Evolutionary conservation across 306 rosid genomes (phyloP).

Genomic region (Ceratonia siliqua): DNA sequence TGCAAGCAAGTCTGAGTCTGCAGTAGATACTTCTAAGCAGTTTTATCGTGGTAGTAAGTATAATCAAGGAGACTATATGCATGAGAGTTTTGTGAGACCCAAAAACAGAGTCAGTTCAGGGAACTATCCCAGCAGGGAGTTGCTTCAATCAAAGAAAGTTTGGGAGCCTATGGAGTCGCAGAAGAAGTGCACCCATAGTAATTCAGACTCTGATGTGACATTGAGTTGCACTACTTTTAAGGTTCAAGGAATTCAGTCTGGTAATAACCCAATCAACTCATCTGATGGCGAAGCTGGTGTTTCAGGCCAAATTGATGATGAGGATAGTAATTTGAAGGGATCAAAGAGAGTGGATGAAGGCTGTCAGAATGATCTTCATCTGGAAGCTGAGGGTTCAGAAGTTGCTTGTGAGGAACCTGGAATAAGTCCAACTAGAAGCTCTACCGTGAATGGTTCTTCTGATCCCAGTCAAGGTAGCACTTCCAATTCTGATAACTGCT

Average conservation of each 20-base stretch:
- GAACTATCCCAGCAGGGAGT: slow-evolving; percentile 48
- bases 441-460: slow-evolving; percentile 28
- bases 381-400: slow-evolving; percentile 32
- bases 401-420: slow-evolving; percentile 34
- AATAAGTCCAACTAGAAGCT: slow-evolving; percentile 10
- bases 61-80: slow-evolving; percentile 45
- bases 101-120: slow-evolving; percentile 46
- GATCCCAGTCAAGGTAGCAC: slow-evolving; percentile 38
- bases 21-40: slow-evolving; percentile 55
- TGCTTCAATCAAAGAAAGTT: slow-evolving; percentile 53
- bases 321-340: slow-evolving; percentile 40
- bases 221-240: slow-evolving; percentile 41
- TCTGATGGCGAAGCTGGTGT: slow-evolving; percentile 40
- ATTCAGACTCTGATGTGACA: slow-evolving; percentile 57
- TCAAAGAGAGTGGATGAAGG: slow-evolving; percentile 42
- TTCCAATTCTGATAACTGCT: slow-evolving; percentile 55
- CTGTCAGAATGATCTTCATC: slow-evolving; percentile 36
- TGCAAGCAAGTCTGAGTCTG: slow-evolving; percentile 53
- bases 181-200: slow-evolving; percentile 58
- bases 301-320: slow-evolving; percentile 35
- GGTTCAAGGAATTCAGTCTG: slow-evolving; percentile 36
- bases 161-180: slow-evolving; percentile 73
- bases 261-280: slow-evolving; percentile 36
- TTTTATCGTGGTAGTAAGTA: slow-evolving; percentile 48
- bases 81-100: slow-evolving; percentile 49